phyloP scores from a whole-genome alignment of 129 eudicot species.

The Mikania micrantha region DNA sequence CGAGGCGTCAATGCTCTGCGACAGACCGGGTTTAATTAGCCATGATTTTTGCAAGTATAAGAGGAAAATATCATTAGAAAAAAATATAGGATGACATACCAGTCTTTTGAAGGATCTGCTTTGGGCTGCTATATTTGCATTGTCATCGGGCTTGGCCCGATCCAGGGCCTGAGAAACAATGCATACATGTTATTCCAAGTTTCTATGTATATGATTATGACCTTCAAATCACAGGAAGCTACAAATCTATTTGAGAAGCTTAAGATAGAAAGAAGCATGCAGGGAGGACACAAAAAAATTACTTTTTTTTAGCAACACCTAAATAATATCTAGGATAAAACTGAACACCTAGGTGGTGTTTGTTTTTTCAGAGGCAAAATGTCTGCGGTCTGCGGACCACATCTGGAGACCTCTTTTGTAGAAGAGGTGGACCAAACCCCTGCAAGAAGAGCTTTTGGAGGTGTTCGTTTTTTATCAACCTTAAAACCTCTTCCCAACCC shows the following conservation, averaged over 20 bases:
- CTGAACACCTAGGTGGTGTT: too few relatives aligned
- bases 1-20: constrained; percentile 52
- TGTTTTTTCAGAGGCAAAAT: too few relatives aligned
- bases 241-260: not conserved
- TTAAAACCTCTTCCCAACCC: too few relatives aligned
- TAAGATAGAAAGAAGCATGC: not conserved
- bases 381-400: too few relatives aligned
- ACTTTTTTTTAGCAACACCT: too few relatives aligned
- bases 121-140: constrained; percentile 36
- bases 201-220: constrained; percentile 3
- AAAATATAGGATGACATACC: constrained; percentile 33
- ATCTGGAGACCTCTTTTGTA: too few relatives aligned
- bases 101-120: constrained; percentile 61
- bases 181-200: constrained; percentile 4
- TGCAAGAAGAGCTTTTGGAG: too few relatives aligned
- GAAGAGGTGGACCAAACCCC: too few relatives aligned
- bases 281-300: not conserved
- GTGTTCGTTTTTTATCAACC: too few relatives aligned
- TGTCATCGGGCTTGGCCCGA: constrained; percentile 74
- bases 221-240: not conserved
- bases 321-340: too few relatives aligned
- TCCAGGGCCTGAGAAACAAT: constrained; percentile 52
- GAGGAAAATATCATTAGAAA: not conserved
- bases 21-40: not conserved
- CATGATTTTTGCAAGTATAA: not conserved